Conservation (phyloP, 1,284 basidiomycete genomes). For the Pholiota adiposa region DNA sequence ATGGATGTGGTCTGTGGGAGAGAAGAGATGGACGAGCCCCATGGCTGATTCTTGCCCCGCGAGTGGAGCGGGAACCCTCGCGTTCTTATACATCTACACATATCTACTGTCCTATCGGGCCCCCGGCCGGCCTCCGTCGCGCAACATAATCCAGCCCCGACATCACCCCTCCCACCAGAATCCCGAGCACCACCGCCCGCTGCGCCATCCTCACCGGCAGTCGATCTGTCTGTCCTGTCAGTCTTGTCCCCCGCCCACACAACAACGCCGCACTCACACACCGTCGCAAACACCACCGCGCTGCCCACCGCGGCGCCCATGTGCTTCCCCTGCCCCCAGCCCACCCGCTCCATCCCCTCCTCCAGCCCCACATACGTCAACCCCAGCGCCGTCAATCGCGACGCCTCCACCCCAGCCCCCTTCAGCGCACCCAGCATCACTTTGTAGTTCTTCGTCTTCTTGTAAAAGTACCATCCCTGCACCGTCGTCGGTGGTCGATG, state of each 20-base stretch:
- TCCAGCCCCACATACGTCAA: constrained; percentile 72
- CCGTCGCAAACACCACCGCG: constrained; percentile 56
- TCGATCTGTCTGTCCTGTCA: constrained; percentile 50
- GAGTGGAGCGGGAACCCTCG: constrained; percentile 11
- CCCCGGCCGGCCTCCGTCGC: constrained; percentile 33
- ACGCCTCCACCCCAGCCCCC: constrained; percentile 63
- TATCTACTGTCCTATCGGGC: constrained; percentile 18
- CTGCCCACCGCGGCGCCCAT: constrained; percentile 69
- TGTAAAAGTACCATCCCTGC: constrained; percentile 90
- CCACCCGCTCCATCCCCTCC: constrained; percentile 57
- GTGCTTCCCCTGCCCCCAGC: constrained; percentile 56
- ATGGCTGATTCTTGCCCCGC: constrained; percentile 11
- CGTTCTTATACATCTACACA: constrained; percentile 15
- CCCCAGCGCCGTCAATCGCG: constrained; percentile 58
- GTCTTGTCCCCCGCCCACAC: constrained; percentile 5
- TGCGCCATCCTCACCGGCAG: constrained; percentile 55
- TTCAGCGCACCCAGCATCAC: constrained; percentile 76
- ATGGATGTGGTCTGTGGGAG: constrained; percentile 17
- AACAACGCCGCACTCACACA: constrained; percentile 58
- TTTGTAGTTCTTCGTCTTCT: constrained; percentile 90
- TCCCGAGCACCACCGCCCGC: constrained; percentile 56
- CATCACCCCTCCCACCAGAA: constrained; percentile 57
- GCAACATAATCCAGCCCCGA: constrained; percentile 48
- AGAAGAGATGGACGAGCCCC: constrained; percentile 6
- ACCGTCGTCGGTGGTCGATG: constrained; percentile 82